Conservation (phyloP, 306 rosid species). For the Lotus japonicus region DNA sequence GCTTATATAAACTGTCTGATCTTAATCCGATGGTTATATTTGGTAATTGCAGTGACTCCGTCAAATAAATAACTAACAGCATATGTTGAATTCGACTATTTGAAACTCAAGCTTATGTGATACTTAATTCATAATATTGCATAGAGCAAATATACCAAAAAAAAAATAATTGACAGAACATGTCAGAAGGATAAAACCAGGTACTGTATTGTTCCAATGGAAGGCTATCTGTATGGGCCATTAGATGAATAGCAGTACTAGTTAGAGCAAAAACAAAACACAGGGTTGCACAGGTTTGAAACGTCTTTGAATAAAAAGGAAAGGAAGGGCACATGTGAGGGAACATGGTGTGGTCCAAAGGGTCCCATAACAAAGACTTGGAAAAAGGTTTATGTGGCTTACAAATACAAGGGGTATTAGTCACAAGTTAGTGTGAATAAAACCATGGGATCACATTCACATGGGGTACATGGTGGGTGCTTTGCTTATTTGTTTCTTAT, state of each 20-base stretch:
- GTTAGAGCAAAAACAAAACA: constrained; percentile 24
- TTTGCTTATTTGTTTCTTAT: constrained; percentile 3
- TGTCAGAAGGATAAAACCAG: not conserved
- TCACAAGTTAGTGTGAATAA: constrained; percentile 66
- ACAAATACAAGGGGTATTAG: constrained; percentile 19
- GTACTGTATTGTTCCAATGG: not conserved
- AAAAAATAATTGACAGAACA: not conserved
- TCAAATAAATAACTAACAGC: no score
- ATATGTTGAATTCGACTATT: no score
- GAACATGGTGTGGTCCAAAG: constrained; percentile 29
- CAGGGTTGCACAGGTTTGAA: constrained; percentile 29
- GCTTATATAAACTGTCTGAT: no score
- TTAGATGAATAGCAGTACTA: not conserved
- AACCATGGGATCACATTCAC: constrained; percentile 50
- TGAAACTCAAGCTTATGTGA: not conserved
- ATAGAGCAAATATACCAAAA: not conserved
- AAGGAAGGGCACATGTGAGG: constrained; percentile 29
- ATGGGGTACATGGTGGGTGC: constrained; percentile 25
- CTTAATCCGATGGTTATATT: no score
- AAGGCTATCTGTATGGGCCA: constrained; percentile 22
- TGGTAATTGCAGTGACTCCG: no score
- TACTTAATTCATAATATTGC: not conserved
- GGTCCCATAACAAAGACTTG: constrained; percentile 24
- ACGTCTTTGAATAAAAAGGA: constrained; percentile 26
- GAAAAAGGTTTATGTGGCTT: constrained; percentile 30